A percentile compares a stretch with the other conserved stretches of the same genome.
Conservation (phyloP, 139 green algal genomes). For the Closterium sp. region DNA sequence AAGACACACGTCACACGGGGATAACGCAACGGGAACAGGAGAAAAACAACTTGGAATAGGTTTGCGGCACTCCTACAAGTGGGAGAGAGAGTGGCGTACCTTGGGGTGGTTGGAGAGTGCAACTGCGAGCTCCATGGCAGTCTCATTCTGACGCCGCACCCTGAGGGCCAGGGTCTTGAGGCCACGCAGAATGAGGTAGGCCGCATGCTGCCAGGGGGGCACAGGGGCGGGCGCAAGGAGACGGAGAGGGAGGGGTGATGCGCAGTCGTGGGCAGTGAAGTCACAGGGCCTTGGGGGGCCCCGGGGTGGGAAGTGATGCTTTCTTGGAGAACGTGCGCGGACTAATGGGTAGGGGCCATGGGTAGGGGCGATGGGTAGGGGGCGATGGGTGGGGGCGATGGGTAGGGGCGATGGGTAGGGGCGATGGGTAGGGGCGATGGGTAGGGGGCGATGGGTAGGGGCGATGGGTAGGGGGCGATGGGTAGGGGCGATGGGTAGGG, state of each 20-base stretch:
- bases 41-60: too few species aligned
- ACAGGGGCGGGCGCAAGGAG: not conserved
- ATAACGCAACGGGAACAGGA: too few species aligned
- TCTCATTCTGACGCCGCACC: slow-evolving; percentile 80
- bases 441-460: too few species aligned
- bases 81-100: slow-evolving; percentile 62
- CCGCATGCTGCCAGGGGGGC: slow-evolving; percentile 67
- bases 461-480: too few species aligned
- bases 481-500: too few species aligned
- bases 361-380: too few species aligned
- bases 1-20: not conserved
- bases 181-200: slow-evolving; percentile 93
- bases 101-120: slow-evolving; percentile 86
- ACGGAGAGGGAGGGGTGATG: not conserved
- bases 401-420: too few species aligned
- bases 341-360: too few species aligned
- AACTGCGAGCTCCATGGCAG: slow-evolving; percentile 69
- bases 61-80: too few species aligned
- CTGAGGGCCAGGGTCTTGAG: slow-evolving; percentile 96
- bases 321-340: not conserved
- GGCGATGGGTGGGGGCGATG: too few species aligned
- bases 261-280: not conserved
- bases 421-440: too few species aligned
- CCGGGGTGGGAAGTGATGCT: too few species aligned
- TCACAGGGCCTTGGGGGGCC: not conserved